A percentile compares a stretch with the other conserved stretches of the same genome.
These are phyloP conservation scores for Echites panduratus DNA, from an alignment of 257 asterid genomes.

Conservation along the genomic window DNA sequence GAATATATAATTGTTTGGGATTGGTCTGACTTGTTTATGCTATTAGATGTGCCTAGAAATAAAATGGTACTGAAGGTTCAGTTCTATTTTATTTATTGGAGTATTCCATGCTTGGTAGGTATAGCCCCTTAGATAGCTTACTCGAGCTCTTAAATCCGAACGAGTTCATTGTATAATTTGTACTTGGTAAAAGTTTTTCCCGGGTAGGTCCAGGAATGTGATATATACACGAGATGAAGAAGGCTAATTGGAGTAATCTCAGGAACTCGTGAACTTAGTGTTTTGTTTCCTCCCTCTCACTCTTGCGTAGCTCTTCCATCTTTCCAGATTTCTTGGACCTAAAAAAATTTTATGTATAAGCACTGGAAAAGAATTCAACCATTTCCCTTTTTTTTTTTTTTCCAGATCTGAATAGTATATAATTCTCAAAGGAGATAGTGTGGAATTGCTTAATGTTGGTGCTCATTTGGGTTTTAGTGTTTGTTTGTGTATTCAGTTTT, in stretches of 20 bases:
- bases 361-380: background rate
- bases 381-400: background rate
- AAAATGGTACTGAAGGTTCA: background rate
- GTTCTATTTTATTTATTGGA: background rate
- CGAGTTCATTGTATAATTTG: background rate
- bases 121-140: background rate
- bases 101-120: background rate
- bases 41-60: background rate
- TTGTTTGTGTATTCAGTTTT: background rate
- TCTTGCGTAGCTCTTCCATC: background rate
- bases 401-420: background rate
- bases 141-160: background rate
- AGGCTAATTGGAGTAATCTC: background rate
- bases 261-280: background rate
- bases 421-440: background rate
- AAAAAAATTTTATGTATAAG: background rate
- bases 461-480: background rate
- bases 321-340: background rate
- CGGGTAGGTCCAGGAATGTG: background rate
- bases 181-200: background rate
- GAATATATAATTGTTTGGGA: background rate
- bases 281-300: background rate
- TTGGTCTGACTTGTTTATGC: background rate
- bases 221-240: too few relatives aligned
- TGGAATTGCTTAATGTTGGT: background rate